Evolutionary conservation across 192 early-diverging fungal species (phyloP).

Genomic region (Linnemannia zychae): DNA sequence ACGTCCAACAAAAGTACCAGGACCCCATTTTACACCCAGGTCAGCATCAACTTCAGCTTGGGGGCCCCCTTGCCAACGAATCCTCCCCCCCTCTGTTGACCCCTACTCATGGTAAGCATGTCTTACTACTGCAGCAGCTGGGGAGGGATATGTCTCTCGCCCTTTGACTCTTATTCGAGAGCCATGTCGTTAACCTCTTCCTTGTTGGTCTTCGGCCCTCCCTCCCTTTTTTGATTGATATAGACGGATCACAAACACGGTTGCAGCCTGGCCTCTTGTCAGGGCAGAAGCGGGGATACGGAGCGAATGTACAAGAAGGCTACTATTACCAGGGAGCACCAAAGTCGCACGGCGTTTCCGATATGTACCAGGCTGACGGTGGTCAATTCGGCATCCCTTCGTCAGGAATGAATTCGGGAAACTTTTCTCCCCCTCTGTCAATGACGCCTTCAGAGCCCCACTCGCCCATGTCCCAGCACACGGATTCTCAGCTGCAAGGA

Average conservation of each 20-base stretch:
- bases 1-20: conserved; percentile 43
- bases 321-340: conserved; percentile 29
- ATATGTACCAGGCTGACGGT: conserved; percentile 17
- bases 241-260: conserved; percentile 34
- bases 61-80: conserved; percentile 38
- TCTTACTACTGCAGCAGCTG: conserved; percentile 2
- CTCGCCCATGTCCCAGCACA: conserved; percentile 39
- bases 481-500: conserved; percentile 10
- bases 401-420: conserved; percentile 28
- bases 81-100: conserved; percentile 38
- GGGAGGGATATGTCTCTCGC: background rate
- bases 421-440: conserved; percentile 44
- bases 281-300: conserved; percentile 37
- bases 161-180: background rate
- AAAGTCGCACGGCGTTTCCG: conserved; percentile 20
- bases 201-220: too few species aligned
- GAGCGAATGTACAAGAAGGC: conserved; percentile 14
- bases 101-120: conserved; percentile 34
- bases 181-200: background rate
- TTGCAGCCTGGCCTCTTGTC: conserved; percentile 19
- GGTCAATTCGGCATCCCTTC: conserved; percentile 20
- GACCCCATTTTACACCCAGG: conserved; percentile 42
- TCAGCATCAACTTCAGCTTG: conserved; percentile 53
- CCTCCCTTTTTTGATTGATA: background rate
- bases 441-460: conserved; percentile 40